These are phyloP conservation scores for Aegilops longissima DNA, from an alignment of 176 grass and related monocot species.

Conservation along the genomic window DNA sequence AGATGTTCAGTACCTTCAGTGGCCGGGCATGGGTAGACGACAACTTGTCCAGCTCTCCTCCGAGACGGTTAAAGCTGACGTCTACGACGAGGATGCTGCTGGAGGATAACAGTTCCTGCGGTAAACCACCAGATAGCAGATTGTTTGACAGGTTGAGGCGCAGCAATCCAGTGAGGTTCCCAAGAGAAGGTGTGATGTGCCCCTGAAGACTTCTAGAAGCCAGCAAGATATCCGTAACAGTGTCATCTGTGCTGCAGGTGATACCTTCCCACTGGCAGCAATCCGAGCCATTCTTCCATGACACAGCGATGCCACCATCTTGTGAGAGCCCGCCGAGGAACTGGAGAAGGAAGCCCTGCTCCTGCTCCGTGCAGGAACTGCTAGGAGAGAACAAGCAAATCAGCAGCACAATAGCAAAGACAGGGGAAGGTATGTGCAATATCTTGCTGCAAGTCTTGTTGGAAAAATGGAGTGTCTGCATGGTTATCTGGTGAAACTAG, in stretches of 20 bases:
- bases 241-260: conserved; percentile 7
- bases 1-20: conserved; percentile 44
- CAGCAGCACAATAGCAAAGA: conserved; percentile 23
- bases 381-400: not conserved
- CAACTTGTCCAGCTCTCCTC: not conserved
- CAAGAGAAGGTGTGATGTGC: conserved; percentile 10
- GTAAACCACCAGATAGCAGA: not conserved
- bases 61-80: conserved; percentile 40
- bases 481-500: conserved; percentile 27
- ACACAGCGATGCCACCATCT: not conserved
- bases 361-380: conserved; percentile 28
- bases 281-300: conserved; percentile 6
- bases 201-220: conserved; percentile 8
- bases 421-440: not conserved
- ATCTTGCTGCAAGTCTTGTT: not conserved
- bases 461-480: conserved; percentile 10
- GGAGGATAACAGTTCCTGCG: not conserved
- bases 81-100: conserved; percentile 13
- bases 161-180: not conserved
- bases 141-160: conserved; percentile 36
- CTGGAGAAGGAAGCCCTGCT: conserved; percentile 34
- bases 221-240: not conserved
- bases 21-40: not conserved
- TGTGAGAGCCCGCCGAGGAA: conserved; percentile 26
- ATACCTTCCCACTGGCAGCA: conserved; percentile 55